Conservation (phyloP, 2,329 filamentous ascomycete species). For the Cladobotryum protrusum region DNA sequence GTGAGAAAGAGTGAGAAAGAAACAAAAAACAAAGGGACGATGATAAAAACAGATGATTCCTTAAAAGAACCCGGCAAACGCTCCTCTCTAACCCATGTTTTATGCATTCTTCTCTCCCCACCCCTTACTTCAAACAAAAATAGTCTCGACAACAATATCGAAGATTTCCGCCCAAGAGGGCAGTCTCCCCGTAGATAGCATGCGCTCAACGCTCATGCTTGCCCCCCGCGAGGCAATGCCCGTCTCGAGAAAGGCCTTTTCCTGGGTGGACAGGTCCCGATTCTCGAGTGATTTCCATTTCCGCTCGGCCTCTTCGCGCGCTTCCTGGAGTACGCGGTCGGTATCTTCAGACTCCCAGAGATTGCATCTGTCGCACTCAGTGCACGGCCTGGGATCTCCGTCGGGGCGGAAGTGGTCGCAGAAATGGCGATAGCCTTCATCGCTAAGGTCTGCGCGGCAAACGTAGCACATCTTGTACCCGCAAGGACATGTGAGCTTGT, state of each 20-base stretch:
- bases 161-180: conserved; percentile 39
- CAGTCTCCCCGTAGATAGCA: conserved; percentile 27
- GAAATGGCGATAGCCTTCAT: conserved; percentile 86
- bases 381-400: conserved; percentile 65
- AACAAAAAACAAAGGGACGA: neutral
- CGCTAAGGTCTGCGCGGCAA: conserved; percentile 69
- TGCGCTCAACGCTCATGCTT: conserved; percentile 24
- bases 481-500: conserved; percentile 92
- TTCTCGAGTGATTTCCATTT: conserved; percentile 64
- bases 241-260: conserved; percentile 52
- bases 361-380: conserved; percentile 74
- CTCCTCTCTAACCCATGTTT: neutral
- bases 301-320: conserved; percentile 64
- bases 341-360: conserved; percentile 71
- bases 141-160: conserved; percentile 39
- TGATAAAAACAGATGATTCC: neutral
- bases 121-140: conserved; percentile 33
- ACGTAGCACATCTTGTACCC: conserved; percentile 98
- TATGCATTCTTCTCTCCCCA: neutral
- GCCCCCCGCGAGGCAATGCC: conserved; percentile 33
- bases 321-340: conserved; percentile 60
- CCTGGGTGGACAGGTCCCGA: conserved; percentile 46
- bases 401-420: conserved; percentile 90
- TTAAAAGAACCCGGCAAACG: neutral
- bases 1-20: neutral